These are phyloP conservation scores for Plectosphaerella plurivora DNA, from an alignment of 2,329 filamentous ascomycete species.

Conservation along the genomic window DNA sequence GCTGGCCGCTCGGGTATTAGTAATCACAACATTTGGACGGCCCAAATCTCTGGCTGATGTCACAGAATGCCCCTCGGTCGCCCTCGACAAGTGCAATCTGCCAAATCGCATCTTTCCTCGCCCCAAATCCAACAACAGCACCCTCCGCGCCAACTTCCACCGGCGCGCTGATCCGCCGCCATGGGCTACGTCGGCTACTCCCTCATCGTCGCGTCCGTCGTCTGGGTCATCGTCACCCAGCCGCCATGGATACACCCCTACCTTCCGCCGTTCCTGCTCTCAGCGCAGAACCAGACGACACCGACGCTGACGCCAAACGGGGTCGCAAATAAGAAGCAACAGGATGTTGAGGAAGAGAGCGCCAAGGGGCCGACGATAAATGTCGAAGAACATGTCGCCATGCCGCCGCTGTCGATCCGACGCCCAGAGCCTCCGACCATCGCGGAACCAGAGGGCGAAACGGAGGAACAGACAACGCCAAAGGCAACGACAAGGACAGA, in stretches of 20 bases:
- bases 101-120: no score
- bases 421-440: slow-evolving; percentile 12
- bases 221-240: slow-evolving; percentile 51
- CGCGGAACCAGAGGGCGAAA: slow-evolving; percentile 15
- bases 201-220: slow-evolving; percentile 56
- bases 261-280: slow-evolving; percentile 33
- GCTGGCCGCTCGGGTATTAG: no score
- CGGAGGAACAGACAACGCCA: slow-evolving; percentile 45
- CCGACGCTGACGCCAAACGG: not conserved
- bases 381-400: slow-evolving; percentile 17
- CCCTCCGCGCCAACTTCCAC: not conserved
- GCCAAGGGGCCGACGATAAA: not conserved
- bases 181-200: slow-evolving; percentile 59
- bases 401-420: slow-evolving; percentile 28
- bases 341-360: not conserved
- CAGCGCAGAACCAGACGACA: slow-evolving; percentile 3
- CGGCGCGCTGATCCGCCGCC: slow-evolving; percentile 3
- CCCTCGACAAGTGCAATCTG: no score
- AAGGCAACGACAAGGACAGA: slow-evolving; percentile 33
- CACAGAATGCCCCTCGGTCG: no score
- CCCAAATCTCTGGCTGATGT: no score
- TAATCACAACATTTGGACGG: no score
- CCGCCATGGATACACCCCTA: slow-evolving; percentile 43
- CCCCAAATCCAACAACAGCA: not conserved
- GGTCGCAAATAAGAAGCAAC: not conserved